Evolutionary conservation across 106 monocot species (phyloP).

Genomic region (Ottelia alismoides): DNA sequence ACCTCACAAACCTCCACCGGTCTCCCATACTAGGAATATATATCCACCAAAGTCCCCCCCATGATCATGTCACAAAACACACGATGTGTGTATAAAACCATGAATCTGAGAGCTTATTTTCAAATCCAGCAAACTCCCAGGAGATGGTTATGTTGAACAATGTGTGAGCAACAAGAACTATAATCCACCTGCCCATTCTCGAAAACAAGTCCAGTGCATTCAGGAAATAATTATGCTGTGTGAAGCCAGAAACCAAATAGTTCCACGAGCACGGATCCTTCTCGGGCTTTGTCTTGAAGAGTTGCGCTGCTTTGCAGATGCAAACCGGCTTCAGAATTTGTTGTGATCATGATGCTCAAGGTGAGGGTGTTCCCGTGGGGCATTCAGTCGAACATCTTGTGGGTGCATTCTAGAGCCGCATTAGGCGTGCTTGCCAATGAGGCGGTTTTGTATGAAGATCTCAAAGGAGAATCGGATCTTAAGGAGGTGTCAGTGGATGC

Average conservation of each 20-base stretch:
- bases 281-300: slow-evolving; percentile 37
- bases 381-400: slow-evolving; percentile 44
- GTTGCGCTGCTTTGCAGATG: slow-evolving; percentile 14
- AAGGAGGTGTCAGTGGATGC: slow-evolving; percentile 40
- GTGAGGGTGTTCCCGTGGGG: slow-evolving; percentile 37
- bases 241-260: slow-evolving; percentile 56
- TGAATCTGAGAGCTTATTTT: slow-evolving; percentile 39
- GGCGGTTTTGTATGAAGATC: slow-evolving; percentile 63
- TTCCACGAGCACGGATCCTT: slow-evolving; percentile 79
- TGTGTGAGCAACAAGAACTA: slow-evolving; percentile 30
- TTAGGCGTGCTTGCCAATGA: slow-evolving; percentile 45
- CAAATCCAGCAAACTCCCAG: slow-evolving; percentile 29
- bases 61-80: slow-evolving; percentile 38
- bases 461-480: slow-evolving; percentile 43
- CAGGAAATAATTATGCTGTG: slow-evolving; percentile 36
- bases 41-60: slow-evolving; percentile 52
- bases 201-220: slow-evolving; percentile 27
- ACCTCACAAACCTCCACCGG: slow-evolving; percentile 32
- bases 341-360: slow-evolving; percentile 39
- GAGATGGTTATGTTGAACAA: slow-evolving; percentile 48
- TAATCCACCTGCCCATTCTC: slow-evolving; percentile 33
- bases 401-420: slow-evolving; percentile 26
- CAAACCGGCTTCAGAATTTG: slow-evolving; percentile 15
- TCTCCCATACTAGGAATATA: slow-evolving; percentile 52
- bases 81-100: slow-evolving; percentile 23